Conservation (phyloP, 805 yeast genomes). For the Metschnikowia lochheadii region DNA sequence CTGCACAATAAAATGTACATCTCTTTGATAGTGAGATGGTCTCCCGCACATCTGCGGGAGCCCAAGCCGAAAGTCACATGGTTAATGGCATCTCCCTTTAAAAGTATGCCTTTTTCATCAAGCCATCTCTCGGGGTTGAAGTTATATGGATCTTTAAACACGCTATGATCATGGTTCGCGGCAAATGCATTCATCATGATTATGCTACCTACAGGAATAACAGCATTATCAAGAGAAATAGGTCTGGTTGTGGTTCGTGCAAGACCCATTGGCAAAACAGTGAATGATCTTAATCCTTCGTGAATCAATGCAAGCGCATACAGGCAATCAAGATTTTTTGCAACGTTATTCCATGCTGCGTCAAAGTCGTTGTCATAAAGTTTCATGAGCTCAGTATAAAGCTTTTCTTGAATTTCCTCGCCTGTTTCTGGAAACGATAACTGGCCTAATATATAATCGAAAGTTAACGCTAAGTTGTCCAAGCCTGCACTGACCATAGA, state of each 20-base stretch:
- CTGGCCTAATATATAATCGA: conserved; percentile 59
- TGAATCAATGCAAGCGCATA: conserved; percentile 55
- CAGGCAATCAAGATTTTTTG: conserved; percentile 33
- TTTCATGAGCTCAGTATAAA: conserved; percentile 23
- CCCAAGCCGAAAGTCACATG: conserved; percentile 70
- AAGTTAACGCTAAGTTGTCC: conserved; percentile 64
- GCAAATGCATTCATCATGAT: conserved; percentile 66
- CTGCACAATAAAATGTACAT: conserved; percentile 56
- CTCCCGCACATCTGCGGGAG: conserved; percentile 68
- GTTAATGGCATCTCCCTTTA: conserved; percentile 11
- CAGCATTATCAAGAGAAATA: conserved; percentile 35
- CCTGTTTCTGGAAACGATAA: conserved; percentile 43
- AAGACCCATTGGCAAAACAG: conserved; percentile 63
- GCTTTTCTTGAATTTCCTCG: conserved; percentile 39
- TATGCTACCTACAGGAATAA: conserved; percentile 54
- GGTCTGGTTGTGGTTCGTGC: conserved; percentile 58
- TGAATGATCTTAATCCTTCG: conserved; percentile 58
- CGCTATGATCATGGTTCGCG: conserved; percentile 57
- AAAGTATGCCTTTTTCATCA: conserved; percentile 19
- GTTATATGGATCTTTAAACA: conserved; percentile 40
- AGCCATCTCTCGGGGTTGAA: conserved; percentile 57
- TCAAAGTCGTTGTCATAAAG: not conserved
- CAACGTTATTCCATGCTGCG: conserved; percentile 27
- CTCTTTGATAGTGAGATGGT: conserved; percentile 59
- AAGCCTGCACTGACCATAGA: conserved; percentile 79